Evolutionary conservation across 345 rosid species (phyloP).

Genomic region (Bruguiera sexangula): DNA sequence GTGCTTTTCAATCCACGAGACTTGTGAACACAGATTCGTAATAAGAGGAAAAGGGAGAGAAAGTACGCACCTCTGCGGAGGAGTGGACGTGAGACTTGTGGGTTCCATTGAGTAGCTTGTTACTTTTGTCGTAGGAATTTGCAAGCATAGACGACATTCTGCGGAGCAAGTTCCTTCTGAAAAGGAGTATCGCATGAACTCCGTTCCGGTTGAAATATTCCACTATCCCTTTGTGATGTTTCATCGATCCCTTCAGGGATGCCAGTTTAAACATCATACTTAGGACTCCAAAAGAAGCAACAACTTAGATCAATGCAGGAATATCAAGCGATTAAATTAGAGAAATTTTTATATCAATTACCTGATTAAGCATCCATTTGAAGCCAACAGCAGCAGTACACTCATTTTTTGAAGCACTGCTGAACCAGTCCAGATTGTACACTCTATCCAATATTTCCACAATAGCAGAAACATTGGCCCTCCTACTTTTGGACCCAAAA

Average conservation of each 20-base stretch:
- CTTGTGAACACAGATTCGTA: neutral
- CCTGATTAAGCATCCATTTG: conserved; percentile 49
- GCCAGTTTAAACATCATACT: neutral
- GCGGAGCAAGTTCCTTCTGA: conserved; percentile 38
- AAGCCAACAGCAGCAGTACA: conserved; percentile 44
- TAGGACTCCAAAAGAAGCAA: neutral
- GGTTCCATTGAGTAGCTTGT: conserved; percentile 30
- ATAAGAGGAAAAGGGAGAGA: neutral
- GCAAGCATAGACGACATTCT: conserved; percentile 35
- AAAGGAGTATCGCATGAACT: conserved; percentile 31
- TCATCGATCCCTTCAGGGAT: conserved; percentile 26
- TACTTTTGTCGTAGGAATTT: conserved; percentile 32
- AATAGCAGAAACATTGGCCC: conserved; percentile 30
- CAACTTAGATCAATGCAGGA: neutral
- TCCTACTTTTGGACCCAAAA: conserved; percentile 27
- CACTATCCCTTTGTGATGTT: conserved; percentile 30
- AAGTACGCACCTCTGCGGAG: conserved; percentile 17
- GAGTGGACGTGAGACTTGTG: conserved; percentile 44
- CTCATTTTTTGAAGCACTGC: conserved; percentile 39
- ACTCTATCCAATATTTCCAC: conserved; percentile 24
- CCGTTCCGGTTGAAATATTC: conserved; percentile 37
- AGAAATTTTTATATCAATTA: neutral
- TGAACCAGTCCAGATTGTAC: conserved; percentile 38
- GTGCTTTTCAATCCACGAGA: neutral
- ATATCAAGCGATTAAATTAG: neutral